Evolutionary conservation across 2,329 filamentous ascomycete genomes (phyloP).

Genomic region (Leptographium galeiforme): DNA sequence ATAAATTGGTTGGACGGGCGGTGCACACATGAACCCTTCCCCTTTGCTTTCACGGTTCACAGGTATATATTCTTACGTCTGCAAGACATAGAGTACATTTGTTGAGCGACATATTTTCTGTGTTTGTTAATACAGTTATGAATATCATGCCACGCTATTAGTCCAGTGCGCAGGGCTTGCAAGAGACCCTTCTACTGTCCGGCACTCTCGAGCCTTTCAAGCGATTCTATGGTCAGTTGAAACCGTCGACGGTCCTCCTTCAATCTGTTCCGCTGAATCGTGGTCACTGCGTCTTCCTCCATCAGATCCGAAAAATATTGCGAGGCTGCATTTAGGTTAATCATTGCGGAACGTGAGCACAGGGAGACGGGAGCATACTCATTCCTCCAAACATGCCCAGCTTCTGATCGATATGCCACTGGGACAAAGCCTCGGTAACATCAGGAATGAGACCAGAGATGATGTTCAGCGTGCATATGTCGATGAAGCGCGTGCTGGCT

Average conservation of each 20-base stretch:
- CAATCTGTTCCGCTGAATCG: slow-evolving; percentile 16
- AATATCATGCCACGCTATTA: too few species aligned
- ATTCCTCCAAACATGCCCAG: slow-evolving; percentile 24
- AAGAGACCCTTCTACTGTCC: neutral
- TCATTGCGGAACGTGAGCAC: neutral
- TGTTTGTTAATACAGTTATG: neutral
- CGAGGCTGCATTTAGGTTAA: neutral
- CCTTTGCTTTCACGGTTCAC: neutral
- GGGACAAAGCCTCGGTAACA: slow-evolving; percentile 23
- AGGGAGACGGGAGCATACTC: slow-evolving; percentile 13
- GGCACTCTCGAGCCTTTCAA: slow-evolving; percentile 18
- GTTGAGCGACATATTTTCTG: neutral
- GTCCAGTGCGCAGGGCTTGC: too few species aligned
- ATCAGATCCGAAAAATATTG: slow-evolving; percentile 20
- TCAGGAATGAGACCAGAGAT: slow-evolving; percentile 34
- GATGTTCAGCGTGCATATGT: slow-evolving; percentile 35
- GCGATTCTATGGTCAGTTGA: slow-evolving; percentile 20
- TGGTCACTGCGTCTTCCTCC: slow-evolving; percentile 22
- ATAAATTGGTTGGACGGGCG: neutral
- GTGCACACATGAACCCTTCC: neutral
- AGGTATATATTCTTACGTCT: neutral
- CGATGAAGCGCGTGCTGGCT: slow-evolving; percentile 50
- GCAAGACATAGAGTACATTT: neutral
- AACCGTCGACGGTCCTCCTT: slow-evolving; percentile 21
- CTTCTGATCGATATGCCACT: slow-evolving; percentile 27